phyloP scores from a whole-genome alignment of 83 land plant species.

The Thuja plicata region DNA sequence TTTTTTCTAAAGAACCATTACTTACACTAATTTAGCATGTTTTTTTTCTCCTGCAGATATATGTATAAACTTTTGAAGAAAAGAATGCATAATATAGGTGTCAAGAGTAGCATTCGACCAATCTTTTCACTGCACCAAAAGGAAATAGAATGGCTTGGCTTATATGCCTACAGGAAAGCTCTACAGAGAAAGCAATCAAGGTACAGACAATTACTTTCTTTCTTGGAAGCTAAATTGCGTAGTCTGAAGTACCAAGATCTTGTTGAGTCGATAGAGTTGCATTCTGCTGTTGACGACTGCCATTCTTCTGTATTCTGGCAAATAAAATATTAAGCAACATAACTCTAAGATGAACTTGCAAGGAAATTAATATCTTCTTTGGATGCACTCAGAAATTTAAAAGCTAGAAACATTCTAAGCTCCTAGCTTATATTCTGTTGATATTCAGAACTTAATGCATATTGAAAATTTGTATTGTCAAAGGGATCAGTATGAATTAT shows the following conservation, averaged over 20 bases:
- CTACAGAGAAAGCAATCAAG: conserved; percentile 76
- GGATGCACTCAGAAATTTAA: background rate
- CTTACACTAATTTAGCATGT: background rate
- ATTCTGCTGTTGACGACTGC: conserved; percentile 52
- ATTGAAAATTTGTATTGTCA: background rate
- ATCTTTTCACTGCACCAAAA: conserved; percentile 32
- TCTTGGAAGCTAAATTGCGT: conserved; percentile 31
- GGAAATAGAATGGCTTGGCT: conserved; percentile 57
- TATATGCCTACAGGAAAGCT: conserved; percentile 55
- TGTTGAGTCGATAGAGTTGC: conserved; percentile 16
- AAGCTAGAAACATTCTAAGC: background rate
- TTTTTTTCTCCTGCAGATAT: conserved; percentile 32
- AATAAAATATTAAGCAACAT: conserved; percentile 43
- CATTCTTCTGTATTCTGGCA: conserved; percentile 64
- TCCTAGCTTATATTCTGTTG: background rate
- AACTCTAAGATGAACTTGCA: background rate
- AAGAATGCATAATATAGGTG: conserved; percentile 32
- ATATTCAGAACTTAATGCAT: background rate
- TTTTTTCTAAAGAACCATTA: background rate
- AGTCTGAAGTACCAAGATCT: conserved; percentile 12
- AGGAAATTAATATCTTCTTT: background rate
- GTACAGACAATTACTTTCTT: conserved; percentile 43
- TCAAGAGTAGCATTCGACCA: conserved; percentile 21
- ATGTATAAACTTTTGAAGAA: conserved; percentile 65
- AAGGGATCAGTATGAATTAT: background rate